phyloP scores from a whole-genome alignment of 192 early-diverging fungal genomes.

The Gaertneriomyces sp. region DNA sequence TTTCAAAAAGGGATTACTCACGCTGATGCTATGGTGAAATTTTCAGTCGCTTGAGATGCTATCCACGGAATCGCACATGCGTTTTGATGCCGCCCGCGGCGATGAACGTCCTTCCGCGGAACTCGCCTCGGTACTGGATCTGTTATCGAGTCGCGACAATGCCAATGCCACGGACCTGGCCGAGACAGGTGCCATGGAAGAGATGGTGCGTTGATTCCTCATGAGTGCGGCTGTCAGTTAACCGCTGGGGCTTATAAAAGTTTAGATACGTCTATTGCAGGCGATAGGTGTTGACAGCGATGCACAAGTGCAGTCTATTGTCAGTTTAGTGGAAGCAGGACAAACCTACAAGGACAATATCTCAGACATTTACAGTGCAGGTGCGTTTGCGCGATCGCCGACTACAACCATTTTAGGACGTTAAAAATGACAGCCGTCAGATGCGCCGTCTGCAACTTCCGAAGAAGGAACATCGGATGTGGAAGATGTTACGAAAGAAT shows the following conservation, averaged over 20 bases:
- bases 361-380: background rate
- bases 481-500: background rate
- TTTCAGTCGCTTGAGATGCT: background rate
- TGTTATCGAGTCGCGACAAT: background rate
- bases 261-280: background rate
- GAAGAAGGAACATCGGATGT: background rate
- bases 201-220: background rate
- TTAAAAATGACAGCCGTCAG: background rate
- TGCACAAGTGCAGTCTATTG: background rate
- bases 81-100: background rate
- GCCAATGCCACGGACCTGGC: background rate
- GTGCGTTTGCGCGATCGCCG: background rate
- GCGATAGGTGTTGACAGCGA: background rate
- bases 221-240: background rate
- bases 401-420: background rate
- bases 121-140: background rate
- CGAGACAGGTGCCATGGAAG: background rate
- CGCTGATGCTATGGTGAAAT: background rate
- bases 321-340: background rate
- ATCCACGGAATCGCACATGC: constrained; percentile 7
- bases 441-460: background rate
- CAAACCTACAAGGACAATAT: background rate
- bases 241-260: background rate
- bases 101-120: background rate
- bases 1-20: background rate